A percentile compares a stretch with the other conserved stretches of the same genome.
Conservation (phyloP, 2,329 filamentous ascomycete species). For the Parafenestella ontariensis region DNA sequence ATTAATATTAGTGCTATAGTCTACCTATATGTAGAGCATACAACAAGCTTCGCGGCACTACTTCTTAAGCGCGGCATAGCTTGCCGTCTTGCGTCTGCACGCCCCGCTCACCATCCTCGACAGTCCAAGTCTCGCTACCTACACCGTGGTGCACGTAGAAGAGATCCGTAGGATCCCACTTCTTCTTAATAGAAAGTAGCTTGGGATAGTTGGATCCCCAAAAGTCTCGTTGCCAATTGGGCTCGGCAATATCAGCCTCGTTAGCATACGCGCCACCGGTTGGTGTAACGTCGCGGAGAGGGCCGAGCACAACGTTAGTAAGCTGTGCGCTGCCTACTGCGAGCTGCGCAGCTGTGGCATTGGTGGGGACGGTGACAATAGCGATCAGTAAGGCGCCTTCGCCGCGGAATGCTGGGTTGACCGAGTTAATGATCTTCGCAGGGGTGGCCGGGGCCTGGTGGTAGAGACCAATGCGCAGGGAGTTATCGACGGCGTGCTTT, state of each 20-base stretch:
- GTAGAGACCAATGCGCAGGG: too few species aligned
- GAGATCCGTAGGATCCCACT: conserved; percentile 33
- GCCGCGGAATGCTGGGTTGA: neutral
- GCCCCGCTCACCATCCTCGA: too few species aligned
- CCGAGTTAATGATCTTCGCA: too few species aligned
- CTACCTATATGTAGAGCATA: too few species aligned
- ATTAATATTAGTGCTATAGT: too few species aligned
- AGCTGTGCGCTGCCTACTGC: conserved; percentile 17
- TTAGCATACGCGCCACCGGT: conserved; percentile 37
- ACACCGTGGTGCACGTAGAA: conserved; percentile 36
- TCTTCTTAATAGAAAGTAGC: conserved; percentile 33
- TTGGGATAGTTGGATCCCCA: conserved; percentile 38
- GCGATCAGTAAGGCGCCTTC: neutral
- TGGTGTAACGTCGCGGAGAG: conserved; percentile 29
- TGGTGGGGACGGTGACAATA: conserved; percentile 39
- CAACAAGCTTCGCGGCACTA: too few species aligned
- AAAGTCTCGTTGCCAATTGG: conserved; percentile 35
- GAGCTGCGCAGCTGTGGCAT: conserved; percentile 24
- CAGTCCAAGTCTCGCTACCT: conserved; percentile 33
- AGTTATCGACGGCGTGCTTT: too few species aligned
- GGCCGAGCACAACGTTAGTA: conserved; percentile 21
- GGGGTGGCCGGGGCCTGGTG: too few species aligned
- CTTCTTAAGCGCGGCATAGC: too few species aligned
- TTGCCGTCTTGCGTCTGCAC: too few species aligned
- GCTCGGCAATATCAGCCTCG: conserved; percentile 36